Conservation (phyloP, 352 stramenopile species). For the Elongisporangium undulatum region DNA sequence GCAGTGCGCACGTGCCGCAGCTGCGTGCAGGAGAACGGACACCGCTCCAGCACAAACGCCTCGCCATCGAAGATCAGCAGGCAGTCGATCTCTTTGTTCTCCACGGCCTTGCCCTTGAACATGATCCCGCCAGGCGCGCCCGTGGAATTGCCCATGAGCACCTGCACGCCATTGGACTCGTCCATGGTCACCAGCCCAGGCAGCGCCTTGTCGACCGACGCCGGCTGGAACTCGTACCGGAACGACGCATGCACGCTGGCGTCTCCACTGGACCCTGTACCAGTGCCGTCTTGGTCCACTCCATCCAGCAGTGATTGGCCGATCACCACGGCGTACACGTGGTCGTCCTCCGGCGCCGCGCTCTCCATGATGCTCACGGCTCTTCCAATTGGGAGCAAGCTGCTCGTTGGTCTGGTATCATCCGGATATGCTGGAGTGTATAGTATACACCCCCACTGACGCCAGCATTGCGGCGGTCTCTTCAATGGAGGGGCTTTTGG, state of each 20-base stretch:
- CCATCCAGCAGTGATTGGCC: constrained; percentile 31
- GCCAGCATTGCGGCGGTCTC: constrained; percentile 1
- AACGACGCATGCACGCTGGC: constrained; percentile 49
- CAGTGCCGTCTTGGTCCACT: neutral
- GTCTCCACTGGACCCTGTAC: neutral
- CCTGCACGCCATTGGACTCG: constrained; percentile 48
- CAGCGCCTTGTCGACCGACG: constrained; percentile 63
- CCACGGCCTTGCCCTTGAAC: constrained; percentile 74
- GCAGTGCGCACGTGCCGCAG: constrained; percentile 62
- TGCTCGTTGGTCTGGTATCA: neutral
- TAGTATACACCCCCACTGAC: constrained; percentile 2
- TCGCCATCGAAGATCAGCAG: constrained; percentile 75
- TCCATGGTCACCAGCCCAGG: constrained; percentile 67
- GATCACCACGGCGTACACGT: constrained; percentile 51
- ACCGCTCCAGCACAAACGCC: constrained; percentile 64
- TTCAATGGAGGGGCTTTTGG: neutral
- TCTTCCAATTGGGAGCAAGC: constrained; percentile 12
- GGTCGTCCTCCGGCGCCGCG: constrained; percentile 31
- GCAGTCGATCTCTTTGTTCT: constrained; percentile 83
- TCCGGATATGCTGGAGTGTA: constrained; percentile 5
- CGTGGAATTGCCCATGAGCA: constrained; percentile 53
- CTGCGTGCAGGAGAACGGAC: constrained; percentile 64
- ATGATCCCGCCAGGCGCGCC: constrained; percentile 51
- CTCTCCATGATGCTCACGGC: neutral
- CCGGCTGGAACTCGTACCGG: constrained; percentile 82